A percentile compares a stretch with the other conserved stretches of the same genome.
Conservation (phyloP, 805 yeast species). For the Zygotorulaspora florentina region DNA sequence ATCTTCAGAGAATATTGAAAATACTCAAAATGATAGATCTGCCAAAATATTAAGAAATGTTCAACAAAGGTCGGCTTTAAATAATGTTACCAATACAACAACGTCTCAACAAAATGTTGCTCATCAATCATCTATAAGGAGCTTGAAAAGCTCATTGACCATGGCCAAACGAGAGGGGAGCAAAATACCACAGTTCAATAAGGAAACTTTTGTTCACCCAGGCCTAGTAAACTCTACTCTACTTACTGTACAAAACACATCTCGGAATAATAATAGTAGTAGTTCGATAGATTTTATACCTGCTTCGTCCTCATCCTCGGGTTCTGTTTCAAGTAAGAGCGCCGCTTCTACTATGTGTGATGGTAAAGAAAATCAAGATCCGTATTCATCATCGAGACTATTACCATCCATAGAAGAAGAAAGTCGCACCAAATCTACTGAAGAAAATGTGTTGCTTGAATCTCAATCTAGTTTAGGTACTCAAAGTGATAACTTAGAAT, state of each 20-base stretch:
- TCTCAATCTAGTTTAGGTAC: constrained; percentile 8
- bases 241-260: neutral
- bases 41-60: constrained; percentile 23
- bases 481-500: constrained; percentile 2
- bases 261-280: neutral
- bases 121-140: constrained; percentile 18
- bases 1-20: constrained; percentile 17
- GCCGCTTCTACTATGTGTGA: constrained; percentile 10
- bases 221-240: constrained; percentile 7
- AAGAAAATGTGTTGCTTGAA: constrained; percentile 5
- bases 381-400: constrained; percentile 10
- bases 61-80: constrained; percentile 32
- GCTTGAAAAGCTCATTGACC: constrained; percentile 17
- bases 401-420: constrained; percentile 22
- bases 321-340: neutral
- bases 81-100: constrained; percentile 35
- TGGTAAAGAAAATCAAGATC: constrained; percentile 30
- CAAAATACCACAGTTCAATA: constrained; percentile 18
- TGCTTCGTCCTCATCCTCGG: constrained; percentile 4
- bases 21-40: constrained; percentile 23
- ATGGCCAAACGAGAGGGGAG: constrained; percentile 19
- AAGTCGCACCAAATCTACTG: constrained; percentile 4
- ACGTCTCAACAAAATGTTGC: constrained; percentile 22
- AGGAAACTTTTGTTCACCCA: constrained; percentile 10
- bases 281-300: constrained; percentile 1